phyloP scores from a whole-genome alignment of 129 eudicot genomes.

The Escallonia herrerae region DNA sequence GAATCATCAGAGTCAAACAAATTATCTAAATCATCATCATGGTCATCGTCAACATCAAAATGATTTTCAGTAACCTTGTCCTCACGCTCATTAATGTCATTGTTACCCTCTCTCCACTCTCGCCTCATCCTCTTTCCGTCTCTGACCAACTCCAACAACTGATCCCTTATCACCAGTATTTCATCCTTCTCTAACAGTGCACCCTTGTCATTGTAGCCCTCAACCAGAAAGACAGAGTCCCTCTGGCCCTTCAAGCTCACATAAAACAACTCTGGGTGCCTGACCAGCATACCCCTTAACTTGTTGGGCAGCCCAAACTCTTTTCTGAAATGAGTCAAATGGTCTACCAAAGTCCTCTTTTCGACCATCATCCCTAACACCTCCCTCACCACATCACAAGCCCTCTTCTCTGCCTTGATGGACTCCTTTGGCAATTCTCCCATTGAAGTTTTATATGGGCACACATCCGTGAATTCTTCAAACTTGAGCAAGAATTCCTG shows the following conservation, averaged over 20 bases:
- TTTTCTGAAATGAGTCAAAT: slow-evolving; percentile 82
- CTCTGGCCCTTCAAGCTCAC: slow-evolving; percentile 81
- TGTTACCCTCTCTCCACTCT: slow-evolving; percentile 35
- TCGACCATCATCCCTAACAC: slow-evolving; percentile 80
- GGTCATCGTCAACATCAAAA: slow-evolving; percentile 28
- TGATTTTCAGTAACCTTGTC: slow-evolving; percentile 22
- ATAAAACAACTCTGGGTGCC: slow-evolving; percentile 94
- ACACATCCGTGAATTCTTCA: slow-evolving; percentile 52
- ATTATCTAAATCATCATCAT: slow-evolving; percentile 54
- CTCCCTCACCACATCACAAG: slow-evolving; percentile 93
- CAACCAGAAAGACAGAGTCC: slow-evolving; percentile 86
- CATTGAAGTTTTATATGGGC: slow-evolving; percentile 62
- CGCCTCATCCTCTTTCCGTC: slow-evolving; percentile 73
- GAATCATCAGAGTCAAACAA: slow-evolving; percentile 44
- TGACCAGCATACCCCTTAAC: slow-evolving; percentile 73
- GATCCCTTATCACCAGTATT: slow-evolving; percentile 29
- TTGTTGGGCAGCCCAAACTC: slow-evolving; percentile 88
- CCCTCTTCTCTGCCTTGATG: slow-evolving; percentile 74
- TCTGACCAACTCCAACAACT: slow-evolving; percentile 49
- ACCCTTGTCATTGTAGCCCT: slow-evolving; percentile 72
- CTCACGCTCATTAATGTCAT: slow-evolving; percentile 8
- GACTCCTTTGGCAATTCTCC: slow-evolving; percentile 59
- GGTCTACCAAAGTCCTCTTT: slow-evolving; percentile 84
- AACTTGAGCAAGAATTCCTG: slow-evolving; percentile 63
- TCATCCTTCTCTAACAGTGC: slow-evolving; percentile 60